Evolutionary conservation across 1,284 basidiomycete genomes (phyloP).

Genomic region (Tetrapyrgos nigripes): DNA sequence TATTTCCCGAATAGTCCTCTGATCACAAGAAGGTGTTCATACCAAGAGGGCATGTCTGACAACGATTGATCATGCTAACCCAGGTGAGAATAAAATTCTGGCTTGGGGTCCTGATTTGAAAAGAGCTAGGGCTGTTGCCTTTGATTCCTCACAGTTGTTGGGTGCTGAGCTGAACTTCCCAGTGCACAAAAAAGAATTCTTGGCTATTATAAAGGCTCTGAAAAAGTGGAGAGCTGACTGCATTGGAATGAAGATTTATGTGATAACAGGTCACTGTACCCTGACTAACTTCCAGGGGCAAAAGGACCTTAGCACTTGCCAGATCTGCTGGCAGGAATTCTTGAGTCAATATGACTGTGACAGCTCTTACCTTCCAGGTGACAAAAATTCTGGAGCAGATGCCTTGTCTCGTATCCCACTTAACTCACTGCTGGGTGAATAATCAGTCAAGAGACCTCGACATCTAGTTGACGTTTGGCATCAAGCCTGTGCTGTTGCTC

Average conservation of each 20-base stretch:
- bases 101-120: slow-evolving; percentile 30
- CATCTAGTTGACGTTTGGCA: too few species aligned
- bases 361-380: slow-evolving; percentile 35
- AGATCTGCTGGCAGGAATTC: slow-evolving; percentile 43
- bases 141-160: slow-evolving; percentile 31
- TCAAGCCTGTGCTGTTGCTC: background rate
- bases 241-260: too few species aligned
- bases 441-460: too few species aligned
- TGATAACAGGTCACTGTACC: too few species aligned
- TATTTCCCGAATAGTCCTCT: slow-evolving; percentile 27
- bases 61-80: slow-evolving; percentile 29
- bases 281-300: too few species aligned
- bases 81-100: slow-evolving; percentile 33
- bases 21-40: slow-evolving; percentile 32
- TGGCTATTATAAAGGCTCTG: too few species aligned
- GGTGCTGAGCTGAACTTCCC: slow-evolving; percentile 37
- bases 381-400: slow-evolving; percentile 9
- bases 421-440: background rate
- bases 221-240: too few species aligned
- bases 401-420: background rate
- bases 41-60: slow-evolving; percentile 26
- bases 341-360: slow-evolving; percentile 41
- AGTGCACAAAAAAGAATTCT: slow-evolving; percentile 41
- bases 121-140: slow-evolving; percentile 33
- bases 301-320: too few species aligned